phyloP scores from a whole-genome alignment of 2,329 filamentous ascomycete genomes.

The Xylaria arbuscula region DNA sequence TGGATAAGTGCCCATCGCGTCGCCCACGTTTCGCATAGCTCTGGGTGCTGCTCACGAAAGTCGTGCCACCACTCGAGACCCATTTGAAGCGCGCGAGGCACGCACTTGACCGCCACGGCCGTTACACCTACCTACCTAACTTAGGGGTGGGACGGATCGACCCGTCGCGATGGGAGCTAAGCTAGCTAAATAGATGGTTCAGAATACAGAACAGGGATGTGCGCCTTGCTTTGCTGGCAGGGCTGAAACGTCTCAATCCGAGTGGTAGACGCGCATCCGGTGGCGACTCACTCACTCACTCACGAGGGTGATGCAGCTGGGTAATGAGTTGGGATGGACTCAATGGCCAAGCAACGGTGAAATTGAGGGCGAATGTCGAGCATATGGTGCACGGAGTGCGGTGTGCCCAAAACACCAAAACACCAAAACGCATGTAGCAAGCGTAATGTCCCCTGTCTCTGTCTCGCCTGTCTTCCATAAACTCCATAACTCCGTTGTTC shows the following conservation, averaged over 20 bases:
- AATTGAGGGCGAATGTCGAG: too few relatives aligned
- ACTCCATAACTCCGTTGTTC: slow-evolving; percentile 3
- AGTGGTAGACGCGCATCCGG: slow-evolving; percentile 1
- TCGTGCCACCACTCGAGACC: slow-evolving; percentile 2
- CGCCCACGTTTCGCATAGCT: slow-evolving; percentile 1
- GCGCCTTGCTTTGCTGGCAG: slow-evolving; percentile 2
- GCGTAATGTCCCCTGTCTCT: slow-evolving; percentile 5
- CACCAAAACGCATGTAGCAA: neutral
- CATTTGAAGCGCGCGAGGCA: neutral
- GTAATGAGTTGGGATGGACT: slow-evolving; percentile 4
- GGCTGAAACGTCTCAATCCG: too few relatives aligned
- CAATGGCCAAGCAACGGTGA: neutral
- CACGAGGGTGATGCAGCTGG: neutral
- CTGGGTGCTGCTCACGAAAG: slow-evolving; percentile 4
- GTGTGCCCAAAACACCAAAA: neutral
- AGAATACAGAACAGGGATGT: slow-evolving; percentile 1
- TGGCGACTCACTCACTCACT: slow-evolving; percentile 2
- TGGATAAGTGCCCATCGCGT: slow-evolving; percentile 1
- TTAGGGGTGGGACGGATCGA: neutral
- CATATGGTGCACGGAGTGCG: neutral
- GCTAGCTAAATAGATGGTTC: neutral
- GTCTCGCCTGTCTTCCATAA: neutral
- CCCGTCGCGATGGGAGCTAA: neutral
- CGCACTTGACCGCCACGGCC: too few relatives aligned
- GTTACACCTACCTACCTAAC: neutral